A percentile compares a stretch with the other conserved stretches of the same genome.
phyloP scores from a whole-genome alignment of 2,329 filamentous ascomycete genomes.

The Penicillium sp. region DNA sequence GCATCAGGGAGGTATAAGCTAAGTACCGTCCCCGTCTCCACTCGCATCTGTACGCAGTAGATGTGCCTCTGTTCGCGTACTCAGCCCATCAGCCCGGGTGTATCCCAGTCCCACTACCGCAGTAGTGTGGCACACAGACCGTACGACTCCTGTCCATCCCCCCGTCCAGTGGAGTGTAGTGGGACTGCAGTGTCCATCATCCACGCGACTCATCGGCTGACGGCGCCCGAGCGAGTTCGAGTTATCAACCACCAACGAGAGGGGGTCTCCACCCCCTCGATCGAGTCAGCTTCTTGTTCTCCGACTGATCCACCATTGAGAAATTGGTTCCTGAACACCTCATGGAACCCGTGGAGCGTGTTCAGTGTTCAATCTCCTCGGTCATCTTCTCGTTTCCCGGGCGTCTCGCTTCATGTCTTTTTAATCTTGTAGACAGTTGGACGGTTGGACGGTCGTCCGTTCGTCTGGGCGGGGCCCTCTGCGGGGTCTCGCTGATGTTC shows the following conservation, averaged over 20 bases:
- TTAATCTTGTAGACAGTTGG: background rate
- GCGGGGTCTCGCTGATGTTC: too few relatives aligned
- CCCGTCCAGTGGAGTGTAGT: too few relatives aligned
- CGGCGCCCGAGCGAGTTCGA: slow-evolving; percentile 9
- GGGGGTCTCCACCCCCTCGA: background rate
- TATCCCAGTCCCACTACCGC: too few relatives aligned
- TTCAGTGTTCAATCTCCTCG: too few relatives aligned
- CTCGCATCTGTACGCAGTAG: background rate
- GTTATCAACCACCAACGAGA: background rate
- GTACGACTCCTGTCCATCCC: background rate
- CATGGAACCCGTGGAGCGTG: too few relatives aligned
- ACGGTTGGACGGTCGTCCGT: too few relatives aligned
- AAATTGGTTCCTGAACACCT: background rate
- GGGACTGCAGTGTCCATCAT: background rate
- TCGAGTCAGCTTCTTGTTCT: background rate
- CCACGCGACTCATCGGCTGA: slow-evolving; percentile 20
- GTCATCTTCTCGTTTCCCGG: background rate
- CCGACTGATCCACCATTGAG: background rate
- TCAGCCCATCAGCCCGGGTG: slow-evolving; percentile 2
- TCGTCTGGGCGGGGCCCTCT: background rate
- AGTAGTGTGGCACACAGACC: slow-evolving; percentile 19
- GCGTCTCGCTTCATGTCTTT: background rate
- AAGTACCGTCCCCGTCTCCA: background rate
- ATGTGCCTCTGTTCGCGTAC: background rate
- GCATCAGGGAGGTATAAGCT: background rate